Evolutionary conservation across 441 rosid species (phyloP), one percentile per base, ranked within the genome.

Genomic region (Jatropha podagrica): DNA sequence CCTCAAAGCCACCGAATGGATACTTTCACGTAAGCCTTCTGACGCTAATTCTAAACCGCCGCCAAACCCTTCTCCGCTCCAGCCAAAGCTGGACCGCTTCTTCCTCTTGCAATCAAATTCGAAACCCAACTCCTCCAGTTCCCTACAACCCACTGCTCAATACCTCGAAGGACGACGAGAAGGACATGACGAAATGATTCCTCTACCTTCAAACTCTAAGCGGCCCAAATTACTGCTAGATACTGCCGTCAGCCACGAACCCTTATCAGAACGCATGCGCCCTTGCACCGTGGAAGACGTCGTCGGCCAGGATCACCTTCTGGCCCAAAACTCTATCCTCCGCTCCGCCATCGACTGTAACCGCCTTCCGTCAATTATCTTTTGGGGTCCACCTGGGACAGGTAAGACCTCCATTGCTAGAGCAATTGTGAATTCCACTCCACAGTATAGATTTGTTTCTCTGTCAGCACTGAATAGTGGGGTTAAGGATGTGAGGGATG

Each of bases 311-410:
- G 95, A 91, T 62, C 95, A 86, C 37, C 88, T 90, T 68, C 85
- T 93, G 63, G 80, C 87, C 11, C 84, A 76, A 60, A 69, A 79
- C 49, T 85, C 91, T 27, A 78, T 89, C 71, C 89, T 93, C 76
- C 88, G 86, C 63, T 87, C 93, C 17, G 88, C 96, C 61, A 79
- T 88, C 15, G 77, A 81, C 1, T 80, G 84, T 67, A 86, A 84
- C 58, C 88, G 89, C 63, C 85, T 93, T 66, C 95, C 96, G 65
- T 93, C 96, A 3, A 76, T 93, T 9, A 63, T 91, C 73, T 84
- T 93, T 37, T 91, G 98, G 96, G 97, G 96, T 2, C 97, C 96
- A 2, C 93, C 97, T 32, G 95, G 96, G 11, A 85, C 95, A 0
- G 97, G 97, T 27, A 93, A 93, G 85, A 91, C 98, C 79, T 90